Base-by-base conservation (phyloP, 768 basidiomycete species). In the Pulveroboletus ravenelii region DNA sequence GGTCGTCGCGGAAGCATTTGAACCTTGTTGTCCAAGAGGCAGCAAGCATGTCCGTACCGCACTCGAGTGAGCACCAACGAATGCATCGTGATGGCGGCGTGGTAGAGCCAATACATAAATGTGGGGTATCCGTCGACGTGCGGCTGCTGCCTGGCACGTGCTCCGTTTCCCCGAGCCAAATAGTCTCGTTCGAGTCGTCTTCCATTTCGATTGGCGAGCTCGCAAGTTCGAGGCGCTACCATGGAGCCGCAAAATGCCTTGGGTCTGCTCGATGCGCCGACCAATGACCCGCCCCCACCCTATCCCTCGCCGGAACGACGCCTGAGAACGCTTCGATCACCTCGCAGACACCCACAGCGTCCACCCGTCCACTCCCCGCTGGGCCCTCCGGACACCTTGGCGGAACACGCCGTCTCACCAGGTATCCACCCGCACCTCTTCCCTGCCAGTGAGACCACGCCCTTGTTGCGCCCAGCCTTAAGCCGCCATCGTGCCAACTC, bases 211-310 rank as follows among this genome's bases (percentile, higher is more conserved):
- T 23, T 23, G 20, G 20, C 59, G 2, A 51, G 20, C 17, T 3
- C 52, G 31, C 47, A 50, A 23, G 18, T 10, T n/a, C 41, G 6
- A n/a, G 32, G 10, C 37, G 9, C 36, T n/a, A 15, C 23, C 36
- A 12, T 18, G 9, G 47, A 52, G 7, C 54, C 51, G 25, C 51
- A 51, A 10, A 52, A 49, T 15, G 44, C 46, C 3, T 23, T 57
- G 13, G 51, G 53, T 36, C 46, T 55, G 0, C 43, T 56, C 25
- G 60, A 58, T 17, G 39, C 38, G 1, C 42, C 58, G 2, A 48
- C 51, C 6, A 50, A 66, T 10, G 85, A 88, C 56, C 86, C 86
- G 3, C 86, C 86, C 10, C 86, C 86, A 0, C 86, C 86, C 2
- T 88, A 88, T 64, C 85, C 84, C 17, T 72, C 74, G 1, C 69